Evolutionary conservation across 1,284 basidiomycete species (phyloP), one percentile per base, ranked within the genome.

Genomic region (Filobasidium uniguttulatum): DNA sequence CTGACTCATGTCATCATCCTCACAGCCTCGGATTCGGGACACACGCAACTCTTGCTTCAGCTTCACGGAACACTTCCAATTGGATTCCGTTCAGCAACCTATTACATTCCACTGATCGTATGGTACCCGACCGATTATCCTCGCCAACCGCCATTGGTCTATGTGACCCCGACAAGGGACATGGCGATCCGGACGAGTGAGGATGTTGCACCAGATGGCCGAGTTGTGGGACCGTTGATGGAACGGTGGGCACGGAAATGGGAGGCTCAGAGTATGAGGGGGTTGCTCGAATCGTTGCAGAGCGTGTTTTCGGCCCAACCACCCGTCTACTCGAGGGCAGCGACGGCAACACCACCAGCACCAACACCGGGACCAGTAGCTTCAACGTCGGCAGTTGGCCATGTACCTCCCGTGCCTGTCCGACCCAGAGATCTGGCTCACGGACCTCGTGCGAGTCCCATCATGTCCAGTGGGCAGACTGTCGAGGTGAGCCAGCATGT

Each of bases 11-110:
- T n/a, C 15, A 20, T 30, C 22, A n/a, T 19, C 2, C 30, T 23
- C 12, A 2, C 49, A 90, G 86, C 85, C 0, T 91, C 85, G 71
- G 89, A 98, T 69, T 89, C 96, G 59, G 93, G 93, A 26, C 80
- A 91, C 33, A 83, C 87, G 0, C 85, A 90, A 60, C 76, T 97
- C 7, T 76, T 99, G 14, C 78, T 98, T 52, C 88, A 84, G 53
- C 60, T 96, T 1, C 84, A 91, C 59, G 94, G 94, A 9, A 80
- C 96, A 1, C 73, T 99, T 0, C 91, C 89, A 1, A 91, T 98
- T 57, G 67, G 75, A 0, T 96, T 81, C 69, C 78, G 82, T 46
- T 72, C 74, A 3, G 71, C 78, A 0, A 76, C 82, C 0, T 99
- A 99, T 73, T 87, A 98, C 66, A 97, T 98, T 58, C 93, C 94